Base-by-base conservation (phyloP, 1,284 basidiomycete species). In the Anthracocystis panici-leucophaei region DNA sequence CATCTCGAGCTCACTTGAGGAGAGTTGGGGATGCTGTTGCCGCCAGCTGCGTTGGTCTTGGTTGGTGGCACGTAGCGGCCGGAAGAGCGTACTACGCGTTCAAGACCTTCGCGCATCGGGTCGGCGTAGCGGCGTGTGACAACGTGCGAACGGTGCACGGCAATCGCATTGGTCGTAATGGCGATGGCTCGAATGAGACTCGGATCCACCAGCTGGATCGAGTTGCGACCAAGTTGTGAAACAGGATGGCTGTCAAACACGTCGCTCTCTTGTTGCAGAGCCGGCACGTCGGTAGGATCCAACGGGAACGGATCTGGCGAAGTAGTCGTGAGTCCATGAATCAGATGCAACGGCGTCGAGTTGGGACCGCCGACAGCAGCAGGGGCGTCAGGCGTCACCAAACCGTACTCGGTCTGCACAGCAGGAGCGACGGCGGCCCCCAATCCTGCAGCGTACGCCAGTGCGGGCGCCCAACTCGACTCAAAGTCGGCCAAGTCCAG, bases 71-170 rank as follows among this genome's bases (percentile, higher is more conserved):
- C 49, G 51, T 65, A 68, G 20, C 71, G 65, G 7, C 80, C 80
- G 1, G 74, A 75, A 7, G 65, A 62, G 3, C 70, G 59, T 1
- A 71, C 79, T 6, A 82, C 75, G 7, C 82, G 72, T 33, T 76
- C 75, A 0, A 84, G 54, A 16, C 69, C 65, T 53, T 79, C 74
- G 10, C 81, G 73, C 75, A 83, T 77, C 21, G 83, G 83, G 54
- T 84, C 83, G n/a, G 74, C 63, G 57, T 80, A 84, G 5, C 83
- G 64, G 18, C 83, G 68, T 1, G 82, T 83, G 14, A 83, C 81
- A 5, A 80, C 73, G 58, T 84, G 83, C 40, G 65, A 68, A 10
- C 82, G 81, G 48, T 79, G 77, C 3, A 78, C 59, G 25, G 81
- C 71, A 27, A 80, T 70, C n/a, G 81, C 82, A 38, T 82, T 78